Evolutionary conservation across 176 grass and related monocot species (phyloP).

Genomic region (Lolium multiflorum): DNA sequence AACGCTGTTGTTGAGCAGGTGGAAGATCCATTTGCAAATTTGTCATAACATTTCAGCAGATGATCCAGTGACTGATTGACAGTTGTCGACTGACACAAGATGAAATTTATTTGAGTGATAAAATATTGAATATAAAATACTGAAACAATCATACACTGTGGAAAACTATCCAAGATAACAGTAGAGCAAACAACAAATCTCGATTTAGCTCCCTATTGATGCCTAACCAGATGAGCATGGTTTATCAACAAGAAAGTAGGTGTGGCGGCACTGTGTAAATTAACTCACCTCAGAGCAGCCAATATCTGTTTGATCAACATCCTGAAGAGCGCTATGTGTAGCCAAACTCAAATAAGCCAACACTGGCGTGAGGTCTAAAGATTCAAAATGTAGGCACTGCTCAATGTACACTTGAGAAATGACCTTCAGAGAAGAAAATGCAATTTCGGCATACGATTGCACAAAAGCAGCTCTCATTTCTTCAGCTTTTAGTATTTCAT

Average conservation of each 20-base stretch:
- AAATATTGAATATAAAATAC: neutral
- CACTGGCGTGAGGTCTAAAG: constrained; percentile 61
- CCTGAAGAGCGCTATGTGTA: constrained; percentile 56
- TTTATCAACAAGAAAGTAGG: constrained; percentile 19
- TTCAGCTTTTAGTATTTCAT: constrained; percentile 63
- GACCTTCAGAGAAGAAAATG: constrained; percentile 69
- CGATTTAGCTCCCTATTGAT: neutral
- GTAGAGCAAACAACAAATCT: constrained; percentile 17
- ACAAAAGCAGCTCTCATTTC: constrained; percentile 63
- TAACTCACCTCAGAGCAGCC: constrained; percentile 54
- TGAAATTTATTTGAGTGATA: constrained; percentile 36
- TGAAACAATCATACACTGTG: neutral
- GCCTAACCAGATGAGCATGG: constrained; percentile 7
- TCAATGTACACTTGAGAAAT: constrained; percentile 75
- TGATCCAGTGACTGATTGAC: constrained; percentile 60
- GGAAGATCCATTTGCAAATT: constrained; percentile 46
- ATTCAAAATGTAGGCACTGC: constrained; percentile 62
- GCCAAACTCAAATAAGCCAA: constrained; percentile 72
- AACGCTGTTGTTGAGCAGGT: constrained; percentile 34
- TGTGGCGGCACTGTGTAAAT: constrained; percentile 8
- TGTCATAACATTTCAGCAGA: constrained; percentile 68
- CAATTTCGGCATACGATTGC: constrained; percentile 62
- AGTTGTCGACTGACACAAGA: constrained; percentile 56
- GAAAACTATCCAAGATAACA: constrained; percentile 24
- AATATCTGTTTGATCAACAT: constrained; percentile 49